These are phyloP conservation scores for Oryza meridionalis DNA, from an alignment of 176 grass and related monocot genomes.

Conservation along the genomic window DNA sequence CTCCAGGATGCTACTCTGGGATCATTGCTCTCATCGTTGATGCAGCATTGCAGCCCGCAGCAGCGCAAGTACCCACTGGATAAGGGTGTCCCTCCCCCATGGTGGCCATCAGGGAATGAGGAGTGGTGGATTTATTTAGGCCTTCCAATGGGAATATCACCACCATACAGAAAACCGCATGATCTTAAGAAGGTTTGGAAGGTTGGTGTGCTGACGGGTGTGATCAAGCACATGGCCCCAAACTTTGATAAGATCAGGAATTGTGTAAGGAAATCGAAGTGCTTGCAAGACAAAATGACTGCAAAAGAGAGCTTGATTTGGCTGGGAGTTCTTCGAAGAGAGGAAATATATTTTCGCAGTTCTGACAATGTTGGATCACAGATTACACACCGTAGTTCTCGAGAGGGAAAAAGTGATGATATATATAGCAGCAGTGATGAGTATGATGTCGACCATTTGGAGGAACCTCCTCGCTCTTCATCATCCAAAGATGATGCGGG, in stretches of 20 bases:
- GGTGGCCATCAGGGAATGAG: slow-evolving; percentile 69
- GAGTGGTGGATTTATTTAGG: slow-evolving; percentile 54
- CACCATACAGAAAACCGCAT: slow-evolving; percentile 67
- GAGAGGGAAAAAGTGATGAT: slow-evolving; percentile 45
- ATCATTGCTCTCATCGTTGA: slow-evolving; percentile 63
- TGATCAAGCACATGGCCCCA: slow-evolving; percentile 68
- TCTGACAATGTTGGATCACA: slow-evolving; percentile 43
- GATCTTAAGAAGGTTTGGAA: slow-evolving; percentile 73
- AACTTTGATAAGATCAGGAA: slow-evolving; percentile 53
- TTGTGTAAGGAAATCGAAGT: slow-evolving; percentile 53
- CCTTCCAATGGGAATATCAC: slow-evolving; percentile 31
- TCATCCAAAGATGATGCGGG: slow-evolving; percentile 60
- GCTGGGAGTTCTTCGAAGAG: slow-evolving; percentile 64
- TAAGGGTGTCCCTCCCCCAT: slow-evolving; percentile 55
- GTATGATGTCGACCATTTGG: slow-evolving; percentile 65
- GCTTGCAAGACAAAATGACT: slow-evolving; percentile 70
- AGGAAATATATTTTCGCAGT: slow-evolving; percentile 53
- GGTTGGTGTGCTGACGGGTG: slow-evolving; percentile 52
- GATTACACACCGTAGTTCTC: slow-evolving; percentile 37
- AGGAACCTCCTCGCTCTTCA: slow-evolving; percentile 49
- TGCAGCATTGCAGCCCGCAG: slow-evolving; percentile 59
- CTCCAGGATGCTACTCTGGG: slow-evolving; percentile 64
- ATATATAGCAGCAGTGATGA: slow-evolving; percentile 64
- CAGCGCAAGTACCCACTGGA: slow-evolving; percentile 63
- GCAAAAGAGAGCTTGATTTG: slow-evolving; percentile 85